Percentiles rank a stretch among this genome's conserved stretches.
Conservation (phyloP, 164 flowering plant genomes). For the Tetrastigma voinierianum region DNA sequence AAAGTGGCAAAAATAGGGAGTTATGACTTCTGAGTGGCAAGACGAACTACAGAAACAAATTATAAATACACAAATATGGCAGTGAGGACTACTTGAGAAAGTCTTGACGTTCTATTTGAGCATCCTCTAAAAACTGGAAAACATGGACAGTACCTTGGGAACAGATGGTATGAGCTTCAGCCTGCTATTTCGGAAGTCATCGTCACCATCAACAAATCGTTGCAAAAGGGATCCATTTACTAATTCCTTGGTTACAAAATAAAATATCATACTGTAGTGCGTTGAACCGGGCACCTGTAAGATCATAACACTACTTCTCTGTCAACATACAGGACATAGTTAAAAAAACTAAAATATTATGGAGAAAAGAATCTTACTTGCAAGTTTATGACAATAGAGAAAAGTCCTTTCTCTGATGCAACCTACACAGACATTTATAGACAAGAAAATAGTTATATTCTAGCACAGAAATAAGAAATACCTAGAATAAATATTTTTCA, state of each 20-base stretch:
- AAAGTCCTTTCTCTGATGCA: slow-evolving; percentile 83
- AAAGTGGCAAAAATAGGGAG: no score
- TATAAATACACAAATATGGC: no score
- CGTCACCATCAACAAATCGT: slow-evolving; percentile 98
- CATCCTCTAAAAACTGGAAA: neutral
- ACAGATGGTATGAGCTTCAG: slow-evolving; percentile 97
- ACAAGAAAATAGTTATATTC: neutral
- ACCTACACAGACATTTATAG: slow-evolving; percentile 46
- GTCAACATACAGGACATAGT: slow-evolving; percentile 8
- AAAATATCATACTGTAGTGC: slow-evolving; percentile 98
- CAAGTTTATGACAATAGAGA: slow-evolving; percentile 76
- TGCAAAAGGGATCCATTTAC: slow-evolving; percentile 88
- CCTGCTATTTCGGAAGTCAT: slow-evolving; percentile 93
- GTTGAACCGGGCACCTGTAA: slow-evolving; percentile 93
- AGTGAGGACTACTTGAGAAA: no score
- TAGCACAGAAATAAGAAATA: no score
- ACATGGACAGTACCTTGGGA: slow-evolving; percentile 69
- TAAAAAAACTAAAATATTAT: neutral
- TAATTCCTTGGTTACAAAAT: slow-evolving; percentile 74
- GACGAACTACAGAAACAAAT: no score
- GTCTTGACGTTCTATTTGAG: neutral
- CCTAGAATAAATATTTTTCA: no score
- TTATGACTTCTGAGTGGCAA: no score
- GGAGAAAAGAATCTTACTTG: slow-evolving; percentile 63
- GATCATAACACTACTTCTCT: slow-evolving; percentile 10